Base-by-base conservation (phyloP, 2,329 filamentous ascomycete species). In the Myriosclerotinia scirpicola region DNA sequence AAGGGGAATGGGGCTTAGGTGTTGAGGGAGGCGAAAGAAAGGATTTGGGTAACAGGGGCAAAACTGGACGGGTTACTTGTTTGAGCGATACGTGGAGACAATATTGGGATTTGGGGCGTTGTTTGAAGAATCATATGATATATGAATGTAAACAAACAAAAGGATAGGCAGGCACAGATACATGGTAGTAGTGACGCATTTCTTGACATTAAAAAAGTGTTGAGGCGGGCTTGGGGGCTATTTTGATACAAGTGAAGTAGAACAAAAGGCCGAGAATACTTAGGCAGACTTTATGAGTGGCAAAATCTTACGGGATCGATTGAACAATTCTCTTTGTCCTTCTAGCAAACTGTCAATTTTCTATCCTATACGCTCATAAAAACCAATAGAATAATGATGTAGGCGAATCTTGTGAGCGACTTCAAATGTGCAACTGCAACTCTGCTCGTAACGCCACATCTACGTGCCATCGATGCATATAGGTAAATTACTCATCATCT, bases 221-320 rank as follows among this genome's bases (percentile, higher is more conserved):
- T 40, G 36, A 17, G 54, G n/a, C 20, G 3, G 36, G 6, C 6
- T 17, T 42, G 6, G 12, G 20, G 0, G 38, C 54, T 22, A 17
- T 42, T 42, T 56, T 42, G 54, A 26, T 42, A 42, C 12, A 55
- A 40, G 36, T 42, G 36, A 40, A 56, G 53, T 22, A 56, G 36
- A 26, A 42, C 0, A 56, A 56, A 11, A 42, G 36, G 54, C n/a
- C 17, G 12, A 26, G 11, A 22, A 14, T 22, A 7, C 34, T 38
- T 40, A 38, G 38, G 36, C 34, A 56, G 12, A 8, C 6, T n/a
- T 17, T 5, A 17, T 26, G 5, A 12, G n/a, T 36, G n/a, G 44
- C 44, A 38, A 38, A 11, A 38, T 38, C n/a, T 7, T 1, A 12
- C 34, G 8, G n/a, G 38, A 52, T 50, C 14, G 4, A 11, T 48